phyloP scores from a whole-genome alignment of 208 protist species.

The Lotmaria passim region DNA sequence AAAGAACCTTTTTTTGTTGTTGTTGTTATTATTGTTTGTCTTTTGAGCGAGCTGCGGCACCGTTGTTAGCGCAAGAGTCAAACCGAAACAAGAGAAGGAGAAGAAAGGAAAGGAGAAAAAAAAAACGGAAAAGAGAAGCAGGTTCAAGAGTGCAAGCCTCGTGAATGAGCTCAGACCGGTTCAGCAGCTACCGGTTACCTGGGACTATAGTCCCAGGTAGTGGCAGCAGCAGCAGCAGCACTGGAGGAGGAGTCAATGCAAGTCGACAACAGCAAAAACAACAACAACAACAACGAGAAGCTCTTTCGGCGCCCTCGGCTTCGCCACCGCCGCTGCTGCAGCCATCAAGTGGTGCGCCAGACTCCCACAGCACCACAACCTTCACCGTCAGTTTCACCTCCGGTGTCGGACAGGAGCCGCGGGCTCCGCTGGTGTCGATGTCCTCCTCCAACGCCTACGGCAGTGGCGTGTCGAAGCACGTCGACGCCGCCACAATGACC shows the following conservation, averaged over 20 bases:
- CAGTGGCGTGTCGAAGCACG: neutral
- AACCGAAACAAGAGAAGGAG: too few species aligned
- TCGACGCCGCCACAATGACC: neutral
- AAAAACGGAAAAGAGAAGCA: too few species aligned
- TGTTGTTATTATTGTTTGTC: too few species aligned
- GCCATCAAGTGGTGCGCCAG: neutral
- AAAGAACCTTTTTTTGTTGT: too few species aligned
- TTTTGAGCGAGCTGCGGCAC: too few species aligned
- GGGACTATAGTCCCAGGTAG: neutral
- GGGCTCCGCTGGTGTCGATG: too few species aligned
- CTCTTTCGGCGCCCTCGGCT: neutral
- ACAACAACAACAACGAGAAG: neutral
- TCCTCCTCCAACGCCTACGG: too few species aligned
- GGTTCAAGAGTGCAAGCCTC: neutral
- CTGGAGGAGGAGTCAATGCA: neutral
- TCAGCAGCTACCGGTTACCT: conserved; percentile 5
- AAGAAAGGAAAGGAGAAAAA: too few species aligned
- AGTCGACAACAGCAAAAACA: conserved; percentile 11
- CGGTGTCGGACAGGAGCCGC: too few species aligned
- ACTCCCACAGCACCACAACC: neutral
- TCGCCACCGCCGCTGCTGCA: conserved; percentile 7
- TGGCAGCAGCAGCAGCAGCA: too few species aligned
- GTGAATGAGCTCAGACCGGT: neutral
- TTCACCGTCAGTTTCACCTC: neutral
- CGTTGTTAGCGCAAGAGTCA: too few species aligned